These are phyloP conservation scores for Caulochytrium protostelioides DNA, from an alignment of 371 early-diverging fungal genomes.

Conservation along the genomic window DNA sequence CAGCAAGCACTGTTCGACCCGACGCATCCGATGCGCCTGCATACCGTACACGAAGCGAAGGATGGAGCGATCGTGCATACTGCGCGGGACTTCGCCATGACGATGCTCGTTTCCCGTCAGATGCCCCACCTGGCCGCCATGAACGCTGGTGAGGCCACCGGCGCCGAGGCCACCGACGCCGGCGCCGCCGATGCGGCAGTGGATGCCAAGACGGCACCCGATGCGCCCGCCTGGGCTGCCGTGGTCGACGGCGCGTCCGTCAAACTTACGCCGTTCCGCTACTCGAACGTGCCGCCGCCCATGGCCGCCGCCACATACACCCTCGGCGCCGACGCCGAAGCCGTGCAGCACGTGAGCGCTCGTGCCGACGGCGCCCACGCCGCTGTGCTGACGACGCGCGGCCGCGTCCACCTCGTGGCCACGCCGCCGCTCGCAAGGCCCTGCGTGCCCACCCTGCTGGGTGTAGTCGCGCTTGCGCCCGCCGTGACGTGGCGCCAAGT, in stretches of 20 bases:
- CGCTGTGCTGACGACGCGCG: constrained; percentile 35
- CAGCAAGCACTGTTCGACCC: too few species aligned
- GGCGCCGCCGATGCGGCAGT: too few species aligned
- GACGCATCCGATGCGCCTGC: too few species aligned
- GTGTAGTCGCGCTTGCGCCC: neutral
- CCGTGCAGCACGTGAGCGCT: constrained; percentile 27
- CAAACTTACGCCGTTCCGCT: constrained; percentile 59
- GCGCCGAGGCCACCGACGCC: too few species aligned
- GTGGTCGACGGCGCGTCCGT: constrained; percentile 11
- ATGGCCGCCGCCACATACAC: constrained; percentile 38
- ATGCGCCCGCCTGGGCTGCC: constrained; percentile 7
- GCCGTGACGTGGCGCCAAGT: neutral
- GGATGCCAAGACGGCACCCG: too few species aligned
- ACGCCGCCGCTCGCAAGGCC: neutral
- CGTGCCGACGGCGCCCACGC: constrained; percentile 37
- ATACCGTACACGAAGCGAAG: too few species aligned
- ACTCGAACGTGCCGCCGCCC: constrained; percentile 83
- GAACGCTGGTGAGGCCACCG: too few species aligned
- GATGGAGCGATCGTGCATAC: too few species aligned
- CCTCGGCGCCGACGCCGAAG: constrained; percentile 13
- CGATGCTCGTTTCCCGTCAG: too few species aligned
- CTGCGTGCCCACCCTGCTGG: neutral
- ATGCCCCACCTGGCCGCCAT: too few species aligned
- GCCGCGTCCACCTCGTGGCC: constrained; percentile 21
- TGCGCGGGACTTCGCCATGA: too few species aligned